These are phyloP conservation scores for Brassica cretica DNA, from an alignment of 345 rosid species.

Conservation along the genomic window DNA sequence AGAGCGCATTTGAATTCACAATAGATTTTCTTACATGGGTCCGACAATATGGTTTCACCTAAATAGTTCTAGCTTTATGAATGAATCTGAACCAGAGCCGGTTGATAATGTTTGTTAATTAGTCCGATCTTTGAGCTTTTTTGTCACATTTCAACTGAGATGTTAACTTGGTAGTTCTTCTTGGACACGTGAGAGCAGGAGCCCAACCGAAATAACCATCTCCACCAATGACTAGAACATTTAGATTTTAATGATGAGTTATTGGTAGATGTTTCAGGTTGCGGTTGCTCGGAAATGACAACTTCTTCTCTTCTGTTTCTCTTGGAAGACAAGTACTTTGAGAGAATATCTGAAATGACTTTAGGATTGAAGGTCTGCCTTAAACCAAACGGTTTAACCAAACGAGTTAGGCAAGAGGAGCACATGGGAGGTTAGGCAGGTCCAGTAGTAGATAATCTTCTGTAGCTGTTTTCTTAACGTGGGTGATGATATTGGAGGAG, in stretches of 20 bases:
- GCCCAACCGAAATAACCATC: slow-evolving; percentile 99
- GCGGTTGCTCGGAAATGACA: slow-evolving; percentile 50
- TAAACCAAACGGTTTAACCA: slow-evolving; percentile 34
- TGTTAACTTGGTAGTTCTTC: slow-evolving; percentile 77
- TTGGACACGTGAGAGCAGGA: slow-evolving; percentile 89
- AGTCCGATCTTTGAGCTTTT: neutral
- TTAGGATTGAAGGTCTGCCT: slow-evolving; percentile 36
- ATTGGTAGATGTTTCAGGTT: slow-evolving; percentile 46
- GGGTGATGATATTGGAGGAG: too few species aligned
- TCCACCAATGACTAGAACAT: slow-evolving; percentile 94
- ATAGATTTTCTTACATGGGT: too few species aligned
- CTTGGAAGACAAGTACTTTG: slow-evolving; percentile 43
- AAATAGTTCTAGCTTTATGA: too few species aligned
- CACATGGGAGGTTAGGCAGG: too few species aligned
- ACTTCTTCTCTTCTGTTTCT: slow-evolving; percentile 30
- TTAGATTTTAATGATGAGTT: slow-evolving; percentile 49
- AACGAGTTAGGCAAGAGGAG: neutral
- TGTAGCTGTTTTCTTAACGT: too few species aligned
- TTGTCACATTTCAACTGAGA: slow-evolving; percentile 11
- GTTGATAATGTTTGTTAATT: neutral
- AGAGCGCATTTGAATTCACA: too few species aligned
- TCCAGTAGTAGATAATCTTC: too few species aligned
- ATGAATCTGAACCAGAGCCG: neutral
- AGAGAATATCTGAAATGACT: slow-evolving; percentile 39
- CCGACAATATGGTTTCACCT: too few species aligned